These are phyloP conservation scores for Xylariaceae sp. DNA, from an alignment of 2,329 filamentous ascomycete species.

Conservation along the genomic window DNA sequence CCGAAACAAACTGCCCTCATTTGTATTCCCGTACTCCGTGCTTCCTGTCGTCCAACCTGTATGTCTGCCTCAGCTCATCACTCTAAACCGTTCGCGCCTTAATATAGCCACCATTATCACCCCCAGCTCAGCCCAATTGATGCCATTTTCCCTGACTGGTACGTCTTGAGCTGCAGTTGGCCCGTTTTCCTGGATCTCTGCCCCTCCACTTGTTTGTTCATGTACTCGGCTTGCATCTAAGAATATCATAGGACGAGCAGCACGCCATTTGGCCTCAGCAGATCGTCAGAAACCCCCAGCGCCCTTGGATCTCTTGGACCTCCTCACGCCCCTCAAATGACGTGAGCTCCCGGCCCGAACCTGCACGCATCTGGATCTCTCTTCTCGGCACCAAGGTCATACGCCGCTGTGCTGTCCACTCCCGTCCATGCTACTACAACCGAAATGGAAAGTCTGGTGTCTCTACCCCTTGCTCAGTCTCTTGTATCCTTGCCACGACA, in stretches of 20 bases:
- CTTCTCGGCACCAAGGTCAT: not conserved
- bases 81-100: not conserved
- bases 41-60: not conserved
- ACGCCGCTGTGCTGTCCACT: conserved; percentile 14
- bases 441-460: conserved; percentile 25
- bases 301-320: conserved; percentile 5
- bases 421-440: conserved; percentile 1
- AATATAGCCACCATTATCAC: not conserved
- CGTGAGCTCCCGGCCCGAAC: conserved; percentile 16
- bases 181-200: not conserved
- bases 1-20: too few species aligned
- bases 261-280: conserved; percentile 29
- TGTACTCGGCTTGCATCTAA: not conserved
- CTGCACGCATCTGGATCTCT: not conserved
- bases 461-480: conserved; percentile 17
- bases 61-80: not conserved
- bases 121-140: not conserved
- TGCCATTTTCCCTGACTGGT: not conserved
- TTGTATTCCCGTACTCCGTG: too few species aligned
- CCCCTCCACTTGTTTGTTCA: not conserved
- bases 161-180: too few species aligned
- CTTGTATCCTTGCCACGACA: conserved; percentile 9
- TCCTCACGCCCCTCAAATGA: conserved; percentile 22
- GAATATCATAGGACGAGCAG: conserved; percentile 19
- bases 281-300: conserved; percentile 21